Base-by-base conservation (phyloP, 345 rosid species). In the Syzygium aqueum region DNA sequence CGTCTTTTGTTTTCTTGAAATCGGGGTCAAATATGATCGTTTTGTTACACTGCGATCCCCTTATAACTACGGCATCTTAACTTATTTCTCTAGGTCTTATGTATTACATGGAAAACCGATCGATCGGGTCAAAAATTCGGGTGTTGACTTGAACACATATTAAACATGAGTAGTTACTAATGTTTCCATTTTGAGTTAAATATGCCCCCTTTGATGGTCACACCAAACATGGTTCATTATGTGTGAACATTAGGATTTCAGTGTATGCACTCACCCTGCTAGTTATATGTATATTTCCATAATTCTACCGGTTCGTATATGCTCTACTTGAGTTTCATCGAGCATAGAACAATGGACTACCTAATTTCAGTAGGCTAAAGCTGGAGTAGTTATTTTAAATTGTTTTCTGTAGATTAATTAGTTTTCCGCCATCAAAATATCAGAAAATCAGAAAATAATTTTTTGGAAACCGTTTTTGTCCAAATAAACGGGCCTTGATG, bases 401-500 rank as follows among this genome's bases (percentile, higher is more conserved):
- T 19, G 15, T 37, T 37, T 10, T 19, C 27, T 7, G 0, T 37
- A 73, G 5, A 37, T 73, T 11, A 0, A 37, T 37, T 1, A 3
- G 4, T 37, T 67, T 73, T 37, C 11, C 46, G 11, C 3, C 8
- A 1, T 73, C 49, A 2, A 37, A 73, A 17, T 23, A 33, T 11
- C 13, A 3, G 12, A 67, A 40, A 67, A 5, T 33, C 11, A 3
- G 6, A 17, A 67, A 67, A 19, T 9, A 1, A 73, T 73, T 37
- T 73, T 3, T 0, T 3, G 0, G 12, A 37, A 73, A 33, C 11
- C 19, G 7, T 73, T 73, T 37, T 73, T 11, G 3, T 73, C 25
- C 25, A 10, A 25, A 56, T 1, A 4, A 25, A 23, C 5, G 3
- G n/a, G 10, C 63, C 13, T 10, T 50, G 11, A 50, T 50, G 11